These are phyloP conservation scores for Xerocomellus amylosporus DNA, from an alignment of 768 basidiomycete species.

Conservation along the genomic window DNA sequence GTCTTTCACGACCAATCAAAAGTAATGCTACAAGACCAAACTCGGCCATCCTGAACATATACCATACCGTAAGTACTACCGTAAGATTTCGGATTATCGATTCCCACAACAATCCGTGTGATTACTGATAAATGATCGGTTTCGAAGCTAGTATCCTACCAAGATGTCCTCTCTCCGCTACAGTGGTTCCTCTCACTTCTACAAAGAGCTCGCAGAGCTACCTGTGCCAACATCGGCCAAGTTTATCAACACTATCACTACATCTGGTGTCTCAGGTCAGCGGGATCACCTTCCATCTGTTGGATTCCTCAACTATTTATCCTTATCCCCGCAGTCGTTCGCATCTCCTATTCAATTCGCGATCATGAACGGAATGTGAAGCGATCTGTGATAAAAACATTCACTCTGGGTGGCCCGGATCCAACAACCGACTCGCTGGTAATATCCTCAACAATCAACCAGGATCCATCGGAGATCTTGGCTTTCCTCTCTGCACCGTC, in stretches of 20 bases:
- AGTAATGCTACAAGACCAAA: neutral
- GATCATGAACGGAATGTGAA: constrained; percentile 53
- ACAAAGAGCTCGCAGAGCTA: constrained; percentile 40
- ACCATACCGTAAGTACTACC: neutral
- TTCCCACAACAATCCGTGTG: neutral
- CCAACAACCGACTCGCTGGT: constrained; percentile 7
- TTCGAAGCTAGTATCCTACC: neutral
- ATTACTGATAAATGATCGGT: neutral
- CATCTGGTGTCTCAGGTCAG: constrained; percentile 19
- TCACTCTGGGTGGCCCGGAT: constrained; percentile 28
- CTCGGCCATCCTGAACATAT: neutral
- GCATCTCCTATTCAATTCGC: constrained; percentile 44
- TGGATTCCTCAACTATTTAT: no score
- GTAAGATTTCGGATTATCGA: neutral
- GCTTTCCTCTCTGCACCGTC: constrained; percentile 44
- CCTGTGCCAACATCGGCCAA: constrained; percentile 37
- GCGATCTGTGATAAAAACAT: constrained; percentile 40
- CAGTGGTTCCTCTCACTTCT: constrained; percentile 24
- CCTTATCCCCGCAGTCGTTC: constrained; percentile 32
- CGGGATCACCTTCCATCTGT: neutral
- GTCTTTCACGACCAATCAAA: neutral
- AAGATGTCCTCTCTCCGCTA: constrained; percentile 21
- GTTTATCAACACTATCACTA: constrained; percentile 24
- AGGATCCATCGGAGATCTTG: constrained; percentile 36
- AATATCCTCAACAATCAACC: constrained; percentile 11